Evolutionary conservation across 1,139 yeast genomes (phyloP), one percentile per base, ranked within the genome.

Genomic region (Debaryomyces singareniensis): DNA sequence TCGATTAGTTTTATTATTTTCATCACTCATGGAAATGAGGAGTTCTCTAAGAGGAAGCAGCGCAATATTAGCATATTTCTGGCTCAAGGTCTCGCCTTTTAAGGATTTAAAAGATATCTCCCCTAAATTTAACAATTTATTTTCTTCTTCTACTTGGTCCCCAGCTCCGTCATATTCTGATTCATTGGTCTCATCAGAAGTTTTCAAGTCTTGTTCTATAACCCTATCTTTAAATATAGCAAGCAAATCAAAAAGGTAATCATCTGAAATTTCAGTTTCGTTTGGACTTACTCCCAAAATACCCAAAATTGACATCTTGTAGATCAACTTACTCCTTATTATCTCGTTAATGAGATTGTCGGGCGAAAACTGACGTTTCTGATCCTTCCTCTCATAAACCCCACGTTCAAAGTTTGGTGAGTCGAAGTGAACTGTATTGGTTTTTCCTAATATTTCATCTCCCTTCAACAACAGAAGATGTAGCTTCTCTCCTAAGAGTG

Each of bases 231-330:
- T 59, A 39, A 65, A 64, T 5, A 51, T 53, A 24, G 45, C 49
- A 41, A 47, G 64, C 32, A 62, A 41, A 28, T 61, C 65, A 31
- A 43, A 51, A 3, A 63, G 38, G 27, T 62, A 57, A 2, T 48
- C 51, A 26, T 57, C 55, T 9, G 52, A 44, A 15, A 49, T 40
- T 27, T 43, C 43, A 7, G 37, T 39, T 24, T 53, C 55, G 46
- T 51, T 53, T 10, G 70, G 71, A 20, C 41, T 44, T 11, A 49
- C 42, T 2, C 72, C 72, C 32, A 66, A 48, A 0, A 59, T 53
- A 0, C 72, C 72, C 20, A 61, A 32, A 7, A 60, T 52, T 1
- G 61, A 51, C 29, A 67, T 44, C 39, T 66, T 66, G 36, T 61
- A 59, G 5, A 53, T 29, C 4, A 66, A 42, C 37, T 66, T 67